Evolutionary conservation across 257 asterid species (phyloP), one percentile per base, ranked within the genome.

Genomic region (Solanum sparsipilum): DNA sequence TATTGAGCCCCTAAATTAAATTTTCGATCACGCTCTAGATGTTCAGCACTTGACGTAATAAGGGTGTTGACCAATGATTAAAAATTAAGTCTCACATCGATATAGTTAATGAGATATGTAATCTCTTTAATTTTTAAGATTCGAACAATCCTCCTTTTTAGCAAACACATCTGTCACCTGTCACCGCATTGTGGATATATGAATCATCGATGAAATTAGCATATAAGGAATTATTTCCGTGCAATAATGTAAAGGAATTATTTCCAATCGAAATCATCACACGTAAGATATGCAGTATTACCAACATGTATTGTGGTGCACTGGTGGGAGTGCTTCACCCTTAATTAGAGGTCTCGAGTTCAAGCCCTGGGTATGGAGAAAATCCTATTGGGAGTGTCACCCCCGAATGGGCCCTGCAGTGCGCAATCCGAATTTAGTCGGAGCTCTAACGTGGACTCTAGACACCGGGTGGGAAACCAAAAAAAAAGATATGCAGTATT

Each of bases 371-470:
- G 0, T 3, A 39, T 39, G 46, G 1, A 39, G 46, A 39, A 39
- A 39, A 39, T 39, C 4, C 13, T 39, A 10, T 39, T 39, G 46
- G 44, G 13, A 39, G 46, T 9, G 46, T 13, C 46, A 39, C 46
- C 46, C 46, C 46, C 46, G 13, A 39, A 39, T 39, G 46, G 46
- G 46, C 1, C 46, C 4, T 39, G 13, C 4, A 39, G 13, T 39
- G 13, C 0, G 4, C 46, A 1, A 39, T 39, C 4, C 13, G 0
- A 0, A 39, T 39, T 39, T 39, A 39, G 4, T 39, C 0, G 0
- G 1, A 39, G 46, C 13, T 39, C 1, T 39, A 39, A 39, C 1
- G 13, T 39, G 46, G 3, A 39, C 46, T 39, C 13, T 1, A 10
- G 1, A 39, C 4, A 39, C 13, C 46, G 13, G 1, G 0, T 39